Conservation (phyloP, 352 stramenopile species). For the Phytophthora crassamura region DNA sequence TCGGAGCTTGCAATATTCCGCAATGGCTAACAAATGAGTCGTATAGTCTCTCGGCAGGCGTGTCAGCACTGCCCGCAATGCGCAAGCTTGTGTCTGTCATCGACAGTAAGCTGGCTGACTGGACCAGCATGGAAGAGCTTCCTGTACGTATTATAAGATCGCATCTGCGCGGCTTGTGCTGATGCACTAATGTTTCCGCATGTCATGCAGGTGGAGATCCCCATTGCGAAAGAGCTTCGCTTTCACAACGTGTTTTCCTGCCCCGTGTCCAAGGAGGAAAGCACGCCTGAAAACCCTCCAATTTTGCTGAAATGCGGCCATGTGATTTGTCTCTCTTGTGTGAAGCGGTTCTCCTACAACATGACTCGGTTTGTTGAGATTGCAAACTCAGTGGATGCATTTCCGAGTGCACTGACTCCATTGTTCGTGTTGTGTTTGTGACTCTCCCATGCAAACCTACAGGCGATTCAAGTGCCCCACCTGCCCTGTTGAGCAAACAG, state of each 20-base stretch:
- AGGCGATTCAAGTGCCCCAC: constrained; percentile 91
- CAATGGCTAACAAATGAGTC: constrained; percentile 10
- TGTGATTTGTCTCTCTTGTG: constrained; percentile 83
- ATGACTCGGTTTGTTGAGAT: constrained; percentile 62
- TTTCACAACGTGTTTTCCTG: constrained; percentile 91
- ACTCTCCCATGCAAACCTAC: constrained; percentile 4
- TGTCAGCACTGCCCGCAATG: constrained; percentile 77
- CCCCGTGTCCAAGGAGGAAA: constrained; percentile 89
- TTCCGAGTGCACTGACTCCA: constrained; percentile 1
- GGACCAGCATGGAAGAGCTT: constrained; percentile 75
- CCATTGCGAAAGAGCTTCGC: constrained; percentile 77
- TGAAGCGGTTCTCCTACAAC: constrained; percentile 84
- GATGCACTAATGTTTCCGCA: constrained; percentile 7
- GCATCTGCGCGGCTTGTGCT: background rate
- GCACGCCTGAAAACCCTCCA: constrained; percentile 81
- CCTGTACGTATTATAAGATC: constrained; percentile 43
- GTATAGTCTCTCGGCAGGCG: constrained; percentile 69
- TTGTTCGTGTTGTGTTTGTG: constrained; percentile 8
- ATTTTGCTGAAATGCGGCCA: constrained; percentile 90
- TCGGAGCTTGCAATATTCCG: background rate
- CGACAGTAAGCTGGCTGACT: constrained; percentile 78
- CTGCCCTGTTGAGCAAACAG: constrained; percentile 83
- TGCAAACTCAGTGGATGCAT: background rate
- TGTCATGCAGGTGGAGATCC: constrained; percentile 67
- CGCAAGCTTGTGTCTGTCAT: constrained; percentile 85